Conservation (phyloP, 2,329 filamentous ascomycete species). For the Arthrobotrys musiformis region DNA sequence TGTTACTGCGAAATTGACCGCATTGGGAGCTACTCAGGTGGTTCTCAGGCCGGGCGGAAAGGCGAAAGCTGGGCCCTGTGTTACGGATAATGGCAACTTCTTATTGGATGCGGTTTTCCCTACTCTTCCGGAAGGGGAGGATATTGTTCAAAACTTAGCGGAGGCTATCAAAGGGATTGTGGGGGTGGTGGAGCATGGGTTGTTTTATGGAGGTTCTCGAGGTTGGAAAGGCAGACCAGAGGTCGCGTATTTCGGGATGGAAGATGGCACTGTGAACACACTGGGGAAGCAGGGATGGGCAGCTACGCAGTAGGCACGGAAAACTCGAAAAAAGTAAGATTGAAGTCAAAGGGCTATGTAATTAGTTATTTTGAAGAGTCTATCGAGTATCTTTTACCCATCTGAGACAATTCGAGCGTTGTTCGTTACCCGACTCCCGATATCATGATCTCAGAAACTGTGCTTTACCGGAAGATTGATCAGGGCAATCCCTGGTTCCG, state of each 20-base stretch:
- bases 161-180: conserved; percentile 80
- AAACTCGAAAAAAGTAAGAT: background rate
- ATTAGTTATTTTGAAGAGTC: background rate
- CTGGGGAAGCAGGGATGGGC: conserved; percentile 14
- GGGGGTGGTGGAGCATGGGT: conserved; percentile 89
- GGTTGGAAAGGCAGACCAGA: conserved; percentile 87
- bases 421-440: background rate
- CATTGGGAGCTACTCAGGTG: conserved; percentile 78
- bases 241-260: conserved; percentile 93
- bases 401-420: background rate
- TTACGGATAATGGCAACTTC: conserved; percentile 86
- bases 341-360: background rate
- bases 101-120: conserved; percentile 86
- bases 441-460: background rate
- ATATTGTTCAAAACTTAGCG: conserved; percentile 80
- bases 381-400: background rate
- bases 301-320: background rate
- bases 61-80: conserved; percentile 82
- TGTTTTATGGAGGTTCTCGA: conserved; percentile 76
- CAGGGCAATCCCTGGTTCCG: background rate
- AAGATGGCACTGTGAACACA: conserved; percentile 72
- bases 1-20: conserved; percentile 77
- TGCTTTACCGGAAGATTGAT: background rate
- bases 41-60: conserved; percentile 77
- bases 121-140: conserved; percentile 67